Evolutionary conservation across 2,329 filamentous ascomycete species (phyloP).

Genomic region (Alternaria panax): DNA sequence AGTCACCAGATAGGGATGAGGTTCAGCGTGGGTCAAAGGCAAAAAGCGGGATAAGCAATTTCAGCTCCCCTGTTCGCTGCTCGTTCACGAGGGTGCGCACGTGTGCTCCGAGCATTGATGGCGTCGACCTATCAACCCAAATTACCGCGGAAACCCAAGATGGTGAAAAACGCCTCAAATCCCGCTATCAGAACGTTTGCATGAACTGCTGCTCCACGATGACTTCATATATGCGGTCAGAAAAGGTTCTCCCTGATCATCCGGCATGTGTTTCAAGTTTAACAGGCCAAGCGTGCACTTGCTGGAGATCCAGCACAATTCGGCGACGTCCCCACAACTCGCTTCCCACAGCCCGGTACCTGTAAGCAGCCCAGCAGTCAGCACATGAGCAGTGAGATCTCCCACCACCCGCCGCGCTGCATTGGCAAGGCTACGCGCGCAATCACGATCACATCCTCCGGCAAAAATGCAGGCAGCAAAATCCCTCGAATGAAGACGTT

Average conservation of each 20-base stretch:
- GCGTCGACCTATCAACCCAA: neutral
- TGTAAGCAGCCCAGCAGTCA: neutral
- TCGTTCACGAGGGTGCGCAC: neutral
- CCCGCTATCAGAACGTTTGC: neutral
- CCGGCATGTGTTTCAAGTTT: conserved; percentile 21
- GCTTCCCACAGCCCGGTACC: conserved; percentile 9
- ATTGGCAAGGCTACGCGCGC: conserved; percentile 6
- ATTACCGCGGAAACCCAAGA: neutral
- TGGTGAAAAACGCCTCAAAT: neutral
- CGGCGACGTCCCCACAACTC: conserved; percentile 3
- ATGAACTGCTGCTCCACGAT: conserved; percentile 1
- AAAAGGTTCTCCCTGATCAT: conserved; percentile 18
- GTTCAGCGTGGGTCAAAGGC: neutral
- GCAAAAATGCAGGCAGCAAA: conserved; percentile 1
- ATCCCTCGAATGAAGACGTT: conserved; percentile 15
- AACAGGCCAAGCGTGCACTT: neutral
- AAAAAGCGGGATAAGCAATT: conserved; percentile 16
- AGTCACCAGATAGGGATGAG: neutral
- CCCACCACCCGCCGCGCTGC: conserved; percentile 1
- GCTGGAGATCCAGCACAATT: conserved; percentile 9
- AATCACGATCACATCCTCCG: conserved; percentile 4
- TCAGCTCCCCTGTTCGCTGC: conserved; percentile 8
- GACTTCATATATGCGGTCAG: conserved; percentile 23
- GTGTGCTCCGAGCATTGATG: neutral
- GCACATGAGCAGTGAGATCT: neutral